phyloP scores from a whole-genome alignment of 2,329 filamentous ascomycete species.

The Alternaria sp. region DNA sequence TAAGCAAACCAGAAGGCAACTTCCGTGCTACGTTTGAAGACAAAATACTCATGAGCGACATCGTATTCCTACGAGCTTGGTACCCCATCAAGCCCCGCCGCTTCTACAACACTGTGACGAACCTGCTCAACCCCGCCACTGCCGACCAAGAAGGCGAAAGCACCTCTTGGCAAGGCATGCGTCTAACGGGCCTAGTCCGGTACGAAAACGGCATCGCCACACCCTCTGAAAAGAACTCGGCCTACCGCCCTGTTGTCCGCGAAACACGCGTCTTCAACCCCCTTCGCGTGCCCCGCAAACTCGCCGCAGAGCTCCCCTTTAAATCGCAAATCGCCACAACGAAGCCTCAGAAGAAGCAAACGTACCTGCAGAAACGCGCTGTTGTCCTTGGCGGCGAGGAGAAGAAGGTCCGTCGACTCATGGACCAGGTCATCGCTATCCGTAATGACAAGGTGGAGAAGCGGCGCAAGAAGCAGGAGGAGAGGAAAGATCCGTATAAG shows the following conservation, averaged over 20 bases:
- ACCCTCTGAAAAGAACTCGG: slow-evolving; percentile 81
- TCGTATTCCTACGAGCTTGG: slow-evolving; percentile 96
- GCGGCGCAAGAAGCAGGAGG: slow-evolving; percentile 84
- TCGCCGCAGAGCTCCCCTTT: slow-evolving; percentile 87
- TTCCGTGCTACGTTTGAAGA: slow-evolving; percentile 98
- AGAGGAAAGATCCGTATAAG: slow-evolving; percentile 79
- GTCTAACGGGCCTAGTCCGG: slow-evolving; percentile 90
- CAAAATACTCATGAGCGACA: slow-evolving; percentile 96
- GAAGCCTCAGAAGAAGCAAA: slow-evolving; percentile 79
- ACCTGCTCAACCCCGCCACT: slow-evolving; percentile 73
- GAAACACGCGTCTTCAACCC: slow-evolving; percentile 63
- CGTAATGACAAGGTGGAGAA: slow-evolving; percentile 90
- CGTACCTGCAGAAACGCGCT: slow-evolving; percentile 94
- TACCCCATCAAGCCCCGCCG: slow-evolving; percentile 93
- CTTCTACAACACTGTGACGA: slow-evolving; percentile 96
- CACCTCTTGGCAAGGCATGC: slow-evolving; percentile 83
- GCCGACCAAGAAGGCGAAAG: slow-evolving; percentile 43
- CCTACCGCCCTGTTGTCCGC: slow-evolving; percentile 73
- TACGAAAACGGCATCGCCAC: slow-evolving; percentile 77
- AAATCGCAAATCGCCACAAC: slow-evolving; percentile 87
- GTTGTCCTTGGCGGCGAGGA: slow-evolving; percentile 87
- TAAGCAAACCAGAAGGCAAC: slow-evolving; percentile 91
- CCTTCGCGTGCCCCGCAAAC: slow-evolving; percentile 76
- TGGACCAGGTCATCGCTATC: slow-evolving; percentile 92
- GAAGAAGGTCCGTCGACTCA: slow-evolving; percentile 83